Evolutionary conservation across 306 rosid genomes (phyloP).

Genomic region (Senna siamea): DNA sequence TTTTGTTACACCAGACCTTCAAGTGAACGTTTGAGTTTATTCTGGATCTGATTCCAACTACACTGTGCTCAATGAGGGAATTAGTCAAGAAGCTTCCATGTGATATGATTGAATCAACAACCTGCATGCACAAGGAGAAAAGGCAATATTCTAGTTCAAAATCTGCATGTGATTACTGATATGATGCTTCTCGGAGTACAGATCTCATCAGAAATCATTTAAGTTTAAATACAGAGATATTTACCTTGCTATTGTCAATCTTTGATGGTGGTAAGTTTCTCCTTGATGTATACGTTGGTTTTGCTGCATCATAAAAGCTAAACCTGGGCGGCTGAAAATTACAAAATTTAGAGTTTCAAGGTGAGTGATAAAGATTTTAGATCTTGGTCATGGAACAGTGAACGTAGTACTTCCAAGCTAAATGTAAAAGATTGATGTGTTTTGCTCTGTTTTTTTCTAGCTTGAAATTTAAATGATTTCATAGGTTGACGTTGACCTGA

Average conservation of each 20-base stretch:
- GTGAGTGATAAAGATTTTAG: slow-evolving; percentile 36
- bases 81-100: slow-evolving; percentile 91
- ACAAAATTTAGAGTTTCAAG: slow-evolving; percentile 13
- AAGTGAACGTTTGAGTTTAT: slow-evolving; percentile 76
- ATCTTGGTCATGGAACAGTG: slow-evolving; percentile 13
- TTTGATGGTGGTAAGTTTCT: slow-evolving; percentile 93
- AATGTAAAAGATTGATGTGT: no score
- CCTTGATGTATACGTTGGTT: slow-evolving; percentile 92
- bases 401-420: slow-evolving; percentile 18
- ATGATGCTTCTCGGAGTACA: slow-evolving; percentile 5
- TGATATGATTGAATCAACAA: slow-evolving; percentile 85
- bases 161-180: not conserved
- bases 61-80: slow-evolving; percentile 84
- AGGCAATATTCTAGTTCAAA: slow-evolving; percentile 9
- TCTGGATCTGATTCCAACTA: slow-evolving; percentile 90
- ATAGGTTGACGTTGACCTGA: no score
- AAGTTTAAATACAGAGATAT: slow-evolving; percentile 33
- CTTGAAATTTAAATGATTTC: slow-evolving; percentile 3
- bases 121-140: slow-evolving; percentile 54
- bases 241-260: slow-evolving; percentile 87
- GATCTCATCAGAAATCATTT: slow-evolving; percentile 17
- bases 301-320: slow-evolving; percentile 84
- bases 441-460: no score
- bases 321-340: slow-evolving; percentile 78
- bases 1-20: slow-evolving; percentile 60